Percentiles rank a stretch among this genome's conserved stretches.
Evolutionary conservation across 2,329 filamentous ascomycete species (phyloP).

Genomic region (Phialophora expanda): DNA sequence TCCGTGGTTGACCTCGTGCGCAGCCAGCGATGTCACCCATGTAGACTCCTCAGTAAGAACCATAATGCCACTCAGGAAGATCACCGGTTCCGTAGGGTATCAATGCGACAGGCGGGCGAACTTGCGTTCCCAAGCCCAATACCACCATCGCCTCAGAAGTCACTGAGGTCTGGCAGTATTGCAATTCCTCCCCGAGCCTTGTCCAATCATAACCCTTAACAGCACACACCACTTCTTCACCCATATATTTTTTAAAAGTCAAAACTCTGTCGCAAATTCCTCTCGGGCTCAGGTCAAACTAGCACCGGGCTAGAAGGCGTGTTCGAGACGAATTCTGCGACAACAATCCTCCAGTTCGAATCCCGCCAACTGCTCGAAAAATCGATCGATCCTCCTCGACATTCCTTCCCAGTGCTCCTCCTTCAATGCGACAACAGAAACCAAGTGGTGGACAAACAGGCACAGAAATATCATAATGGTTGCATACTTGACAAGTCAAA

Average conservation of each 20-base stretch:
- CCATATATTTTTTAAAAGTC: not conserved
- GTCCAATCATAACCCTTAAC: not conserved
- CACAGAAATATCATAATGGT: not conserved
- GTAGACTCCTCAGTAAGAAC: not conserved
- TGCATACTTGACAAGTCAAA: slow-evolving; percentile 2
- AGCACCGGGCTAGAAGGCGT: slow-evolving; percentile 1
- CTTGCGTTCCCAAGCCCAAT: not conserved
- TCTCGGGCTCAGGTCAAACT: not conserved
- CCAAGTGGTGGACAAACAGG: not conserved
- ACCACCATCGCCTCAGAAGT: not conserved
- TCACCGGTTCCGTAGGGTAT: not conserved
- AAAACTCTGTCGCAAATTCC: not conserved
- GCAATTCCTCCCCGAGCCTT: not conserved
- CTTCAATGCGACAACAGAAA: not conserved
- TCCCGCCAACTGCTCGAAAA: not conserved
- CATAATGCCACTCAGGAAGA: not conserved
- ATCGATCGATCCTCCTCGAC: not conserved
- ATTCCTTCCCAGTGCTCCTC: not conserved
- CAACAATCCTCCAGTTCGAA: not conserved
- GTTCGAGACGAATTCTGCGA: not conserved
- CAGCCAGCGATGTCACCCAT: not conserved
- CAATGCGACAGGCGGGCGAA: not conserved
- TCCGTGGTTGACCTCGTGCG: not conserved
- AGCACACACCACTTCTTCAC: not conserved
- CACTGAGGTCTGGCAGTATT: not conserved